Evolutionary conservation across 2,329 filamentous ascomycete species (phyloP), one percentile per base, ranked within the genome.

Genomic region (Calonectria multiphialidica): DNA sequence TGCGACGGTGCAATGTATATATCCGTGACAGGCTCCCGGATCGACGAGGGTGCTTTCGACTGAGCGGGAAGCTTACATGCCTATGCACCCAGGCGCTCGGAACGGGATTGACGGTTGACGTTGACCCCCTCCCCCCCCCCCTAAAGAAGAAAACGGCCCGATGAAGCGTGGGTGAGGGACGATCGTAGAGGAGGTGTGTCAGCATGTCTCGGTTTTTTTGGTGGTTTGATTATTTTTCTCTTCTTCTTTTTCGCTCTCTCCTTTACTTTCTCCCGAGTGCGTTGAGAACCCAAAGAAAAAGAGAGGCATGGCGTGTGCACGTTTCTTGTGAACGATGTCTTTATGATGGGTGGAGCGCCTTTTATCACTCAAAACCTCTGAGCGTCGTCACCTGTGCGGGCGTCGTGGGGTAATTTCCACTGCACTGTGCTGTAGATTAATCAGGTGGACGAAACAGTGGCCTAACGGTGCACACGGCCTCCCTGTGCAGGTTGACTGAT

Each of bases 111-210:
- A 59, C 21, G 53, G 53, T 59, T 40, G 53, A 40, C 35, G 25
- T 45, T 40, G 55, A 21, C 45, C 66, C 68, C 63, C 37, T 44
- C 50, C 30, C 45, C 45, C 66, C 68, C 63, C 37, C 35, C 50
- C 30, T 37, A 18, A 70, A 28, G 18, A 28, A 61, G n/a, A 10
- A 71, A 64, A 71, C 63, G 69, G 69, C 28, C 69, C 69, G 69
- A 71, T 68, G 55, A 53, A 63, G 69, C n/a, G 69, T 47, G 62
- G 61, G 40, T 35, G 30, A 37, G 40, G 47, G 68, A 40, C 28
- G 45, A 47, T 55, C 61, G 59, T 30, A 42, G 57, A 30, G 37
- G 55, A 40, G 59, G 53, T 28, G 66, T 37, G 64, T 33, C 47
- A 25, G 35, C 37, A 25, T 45, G 61, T 49, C 33, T 55, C 18